Base-by-base conservation (phyloP, 106 monocot genomes). In the Dendrobium nobile region DNA sequence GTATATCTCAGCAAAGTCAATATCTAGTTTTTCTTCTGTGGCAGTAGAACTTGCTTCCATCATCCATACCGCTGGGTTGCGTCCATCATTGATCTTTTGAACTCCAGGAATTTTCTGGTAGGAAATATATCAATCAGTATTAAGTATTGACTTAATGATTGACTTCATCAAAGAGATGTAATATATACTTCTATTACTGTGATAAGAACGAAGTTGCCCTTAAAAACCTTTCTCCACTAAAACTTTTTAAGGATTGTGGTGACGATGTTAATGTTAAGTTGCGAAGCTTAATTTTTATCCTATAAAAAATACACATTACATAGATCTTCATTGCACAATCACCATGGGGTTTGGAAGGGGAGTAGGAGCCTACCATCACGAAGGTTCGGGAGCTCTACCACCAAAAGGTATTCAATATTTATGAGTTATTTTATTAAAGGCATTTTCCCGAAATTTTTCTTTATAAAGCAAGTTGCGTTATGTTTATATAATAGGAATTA, bases 51-150 rank as follows among this genome's bases (percentile, higher is more conserved):
- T 90, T 41, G 83, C 88, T 87, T 93, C 92, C 33, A 93, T 75
- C 92, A 93, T 90, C 92, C 92, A 93, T 74, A 86, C 85, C 41
- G 92, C 92, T 77, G 92, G 92, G 78, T 93, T 93, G 83, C 88
- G 80, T 75, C 78, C 87, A 44, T 93, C 88, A 40, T 81, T 87
- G 15, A 95, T 90, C 75, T 87, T 95, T 7, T 82, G 77, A 26
- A 92, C 90, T 78, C 94, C 94, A 37, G 91, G 87, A 84, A 95
- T 92, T 86, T 81, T 88, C 94, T 95, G 78, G 10, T 55, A 2
- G 5, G n/a, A 41, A 20, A 18, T 31, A 42, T 43, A 41, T 74
- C 37, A 17, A 73, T 41, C 41, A 41, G 41, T 73, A 73, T 41
- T 31, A 31, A 0, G 31, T 31, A 31, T 41, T 58, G 67, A 67